A percentile compares a stretch with the other conserved stretches of the same genome.
Evolutionary conservation across 2,329 filamentous ascomycete genomes (phyloP).

Genomic region (Aureobasidium sp.): DNA sequence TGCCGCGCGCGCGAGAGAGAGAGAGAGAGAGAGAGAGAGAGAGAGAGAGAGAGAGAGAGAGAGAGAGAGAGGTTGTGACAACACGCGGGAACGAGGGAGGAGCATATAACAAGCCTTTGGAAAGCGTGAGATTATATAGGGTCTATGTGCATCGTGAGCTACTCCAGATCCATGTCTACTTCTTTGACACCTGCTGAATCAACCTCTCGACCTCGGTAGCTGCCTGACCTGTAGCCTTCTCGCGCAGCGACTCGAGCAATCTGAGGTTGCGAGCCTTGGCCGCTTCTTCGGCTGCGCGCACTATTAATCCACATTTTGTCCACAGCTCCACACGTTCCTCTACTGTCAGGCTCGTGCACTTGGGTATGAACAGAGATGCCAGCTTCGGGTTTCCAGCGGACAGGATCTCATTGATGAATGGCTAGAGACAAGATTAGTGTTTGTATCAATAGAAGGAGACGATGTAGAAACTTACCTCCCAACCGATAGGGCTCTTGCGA

Average conservation of each 20-base stretch:
- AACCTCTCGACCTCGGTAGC: conserved; percentile 76
- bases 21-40: too few relatives aligned
- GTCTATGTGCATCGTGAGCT: background rate
- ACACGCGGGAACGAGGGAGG: too few relatives aligned
- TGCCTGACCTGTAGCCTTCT: conserved; percentile 61
- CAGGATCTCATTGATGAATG: conserved; percentile 84
- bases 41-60: too few relatives aligned
- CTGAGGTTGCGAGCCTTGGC: conserved; percentile 69
- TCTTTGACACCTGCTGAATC: conserved; percentile 40
- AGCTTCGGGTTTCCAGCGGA: conserved; percentile 84
- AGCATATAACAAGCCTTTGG: background rate
- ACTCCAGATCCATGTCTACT: background rate
- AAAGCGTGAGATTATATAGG: background rate
- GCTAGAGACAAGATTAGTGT: conserved; percentile 38
- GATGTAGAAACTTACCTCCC: conserved; percentile 59
- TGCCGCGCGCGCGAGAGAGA: too few relatives aligned
- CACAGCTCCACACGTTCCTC: conserved; percentile 81
- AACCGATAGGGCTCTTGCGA: conserved; percentile 85
- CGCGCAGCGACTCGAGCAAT: conserved; percentile 62
- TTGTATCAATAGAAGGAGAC: conserved; percentile 9
- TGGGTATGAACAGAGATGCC: conserved; percentile 75
- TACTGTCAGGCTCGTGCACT: conserved; percentile 64
- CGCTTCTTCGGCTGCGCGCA: conserved; percentile 87
- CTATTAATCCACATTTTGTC: conserved; percentile 84
- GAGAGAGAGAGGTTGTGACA: too few relatives aligned